phyloP scores from a whole-genome alignment of 768 basidiomycete species.

The Podaxis pistillaris region DNA sequence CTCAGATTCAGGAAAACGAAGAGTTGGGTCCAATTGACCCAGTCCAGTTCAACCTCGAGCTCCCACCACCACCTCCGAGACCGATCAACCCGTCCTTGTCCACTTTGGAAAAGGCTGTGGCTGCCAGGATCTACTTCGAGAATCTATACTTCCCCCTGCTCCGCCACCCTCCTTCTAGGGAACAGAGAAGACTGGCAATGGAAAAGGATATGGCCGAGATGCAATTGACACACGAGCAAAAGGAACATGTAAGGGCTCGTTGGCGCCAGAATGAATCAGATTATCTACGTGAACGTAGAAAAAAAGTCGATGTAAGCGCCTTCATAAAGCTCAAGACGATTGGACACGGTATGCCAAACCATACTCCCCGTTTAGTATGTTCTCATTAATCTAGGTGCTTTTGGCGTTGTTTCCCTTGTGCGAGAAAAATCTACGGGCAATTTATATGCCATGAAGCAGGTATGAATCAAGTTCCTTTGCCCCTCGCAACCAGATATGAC shows the following conservation, averaged over 20 bases:
- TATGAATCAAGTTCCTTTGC: constrained; percentile 26
- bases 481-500: constrained; percentile 17
- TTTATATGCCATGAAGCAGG: constrained; percentile 97
- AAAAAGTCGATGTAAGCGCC: constrained; percentile 79
- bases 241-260: constrained; percentile 65
- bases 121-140: constrained; percentile 92
- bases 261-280: constrained; percentile 90
- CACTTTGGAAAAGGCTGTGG: constrained; percentile 91
- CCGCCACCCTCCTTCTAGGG: constrained; percentile 81
- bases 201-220: constrained; percentile 83
- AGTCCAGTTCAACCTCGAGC: constrained; percentile 30
- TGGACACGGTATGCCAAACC: constrained; percentile 69
- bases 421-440: constrained; percentile 75
- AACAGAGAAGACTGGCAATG: constrained; percentile 82
- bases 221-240: constrained; percentile 67
- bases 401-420: constrained; percentile 94
- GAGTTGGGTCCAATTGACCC: constrained; percentile 34
- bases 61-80: constrained; percentile 43
- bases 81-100: constrained; percentile 82
- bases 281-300: constrained; percentile 80
- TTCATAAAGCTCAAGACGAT: constrained; percentile 92
- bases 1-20: constrained; percentile 63
- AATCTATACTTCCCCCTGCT: constrained; percentile 85
- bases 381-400: constrained; percentile 63
- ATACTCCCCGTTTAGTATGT: constrained; percentile 25